Evolutionary conservation across 163 green algal genomes (phyloP), one percentile per base, ranked within the genome.

Genomic region (Chloromonas sp.): DNA sequence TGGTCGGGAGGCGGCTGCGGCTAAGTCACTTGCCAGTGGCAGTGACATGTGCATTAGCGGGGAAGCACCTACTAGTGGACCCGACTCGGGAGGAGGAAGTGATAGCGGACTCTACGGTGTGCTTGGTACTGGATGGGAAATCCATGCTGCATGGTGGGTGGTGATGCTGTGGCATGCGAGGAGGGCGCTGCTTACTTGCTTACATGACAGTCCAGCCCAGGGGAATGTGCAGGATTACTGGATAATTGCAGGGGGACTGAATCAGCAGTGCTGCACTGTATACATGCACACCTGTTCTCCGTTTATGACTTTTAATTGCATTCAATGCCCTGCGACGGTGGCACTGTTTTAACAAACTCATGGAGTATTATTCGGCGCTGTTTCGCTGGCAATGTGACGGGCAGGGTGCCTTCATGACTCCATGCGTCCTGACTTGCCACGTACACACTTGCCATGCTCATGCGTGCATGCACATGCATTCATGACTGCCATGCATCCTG

Each of bases 71-170:
- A 61, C 85, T 95, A 36, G 87, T 91, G 59, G 93, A 96, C 80
- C 93, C 92, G 8, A 93, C 90, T 11, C 79, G 82, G 1, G 92
- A 96, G 71, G 91, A 97, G 88, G 92, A 96, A 82, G 36, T 85
- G n/a, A 79, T 93, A 79, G 83, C 86, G 77, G 83, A 84, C 74
- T 88, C 83, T n/a, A 81, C 66, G 0, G 79, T 90, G 1, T 92
- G 79, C 15, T 79, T 89, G 36, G 87, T 90, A 81, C 14, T 89
- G 74, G 89, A 92, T 82, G 76, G 76, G 15, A 3, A 60, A 3
- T 82, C 81, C 11, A 58, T 86, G 60, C 71, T 92, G 83, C 86
- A 91, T 66, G 86, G 87, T 89, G 66, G 8, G 82, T 77, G 14
- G 13, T 76, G 8, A 76, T 76, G 5, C 5, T 76, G 66, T 76